phyloP scores from a whole-genome alignment of 345 rosid genomes.

The Linum tenue region DNA sequence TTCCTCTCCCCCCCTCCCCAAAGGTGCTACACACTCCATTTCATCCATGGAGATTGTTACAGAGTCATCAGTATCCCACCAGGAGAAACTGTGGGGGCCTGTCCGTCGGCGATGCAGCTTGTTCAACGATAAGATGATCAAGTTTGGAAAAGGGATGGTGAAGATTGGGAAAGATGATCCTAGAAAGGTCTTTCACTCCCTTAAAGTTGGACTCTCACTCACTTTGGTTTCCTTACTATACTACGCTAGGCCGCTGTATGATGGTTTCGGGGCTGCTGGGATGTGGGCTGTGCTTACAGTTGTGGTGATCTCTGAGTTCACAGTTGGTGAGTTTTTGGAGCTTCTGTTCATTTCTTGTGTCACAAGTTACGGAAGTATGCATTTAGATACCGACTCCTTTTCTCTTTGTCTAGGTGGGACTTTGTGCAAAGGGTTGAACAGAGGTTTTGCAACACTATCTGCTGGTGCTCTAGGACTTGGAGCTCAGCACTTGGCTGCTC shows the following conservation, averaged over 20 bases:
- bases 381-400: not conserved
- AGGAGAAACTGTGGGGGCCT: slow-evolving; percentile 19
- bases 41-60: slow-evolving; percentile 33
- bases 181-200: slow-evolving; percentile 19
- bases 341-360: not conserved
- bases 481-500: slow-evolving; percentile 52
- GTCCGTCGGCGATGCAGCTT: slow-evolving; percentile 19
- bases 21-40: not conserved
- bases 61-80: slow-evolving; percentile 9
- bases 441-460: slow-evolving; percentile 56
- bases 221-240: slow-evolving; percentile 18
- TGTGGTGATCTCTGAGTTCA: slow-evolving; percentile 21
- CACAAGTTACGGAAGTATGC: not conserved
- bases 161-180: slow-evolving; percentile 39
- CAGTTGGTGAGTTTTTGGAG: slow-evolving; percentile 16
- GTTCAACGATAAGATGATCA: slow-evolving; percentile 21
- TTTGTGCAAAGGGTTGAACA: slow-evolving; percentile 45
- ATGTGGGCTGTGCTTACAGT: slow-evolving; percentile 29
- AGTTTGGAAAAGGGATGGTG: slow-evolving; percentile 22
- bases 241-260: slow-evolving; percentile 17
- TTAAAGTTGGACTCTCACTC: slow-evolving; percentile 24
- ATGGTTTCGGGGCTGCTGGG: slow-evolving; percentile 22
- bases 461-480: slow-evolving; percentile 60
- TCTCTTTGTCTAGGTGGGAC: slow-evolving; percentile 18
- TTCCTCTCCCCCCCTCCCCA: not conserved